A percentile compares a stretch with the other conserved stretches of the same genome.
Conservation (phyloP, 2,329 filamentous ascomycete genomes). For the Sclerotinia minor region DNA sequence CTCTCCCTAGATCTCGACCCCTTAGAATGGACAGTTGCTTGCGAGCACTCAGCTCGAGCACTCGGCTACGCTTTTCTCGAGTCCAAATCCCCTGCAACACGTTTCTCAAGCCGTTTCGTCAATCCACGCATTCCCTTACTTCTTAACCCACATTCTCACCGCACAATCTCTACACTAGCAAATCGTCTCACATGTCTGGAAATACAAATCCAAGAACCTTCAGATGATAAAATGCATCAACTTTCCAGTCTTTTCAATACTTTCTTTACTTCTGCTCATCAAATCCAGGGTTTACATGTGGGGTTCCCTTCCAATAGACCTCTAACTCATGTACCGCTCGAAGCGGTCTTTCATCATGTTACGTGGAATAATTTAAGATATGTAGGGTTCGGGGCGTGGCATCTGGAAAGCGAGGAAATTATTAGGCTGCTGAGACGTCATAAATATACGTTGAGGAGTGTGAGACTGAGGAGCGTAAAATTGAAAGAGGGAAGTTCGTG, state of each 20-base stretch:
- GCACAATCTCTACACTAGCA: constrained; percentile 52
- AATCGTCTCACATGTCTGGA: constrained; percentile 61
- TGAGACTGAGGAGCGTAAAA: constrained; percentile 61
- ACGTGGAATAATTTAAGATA: constrained; percentile 61
- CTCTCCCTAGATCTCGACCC: constrained; percentile 49
- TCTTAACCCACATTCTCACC: constrained; percentile 50
- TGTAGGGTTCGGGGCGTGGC: constrained; percentile 66
- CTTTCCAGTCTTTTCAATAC: constrained; percentile 58
- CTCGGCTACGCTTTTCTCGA: constrained; percentile 57
- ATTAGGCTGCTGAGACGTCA: constrained; percentile 58
- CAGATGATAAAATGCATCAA: constrained; percentile 55
- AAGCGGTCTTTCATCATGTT: constrained; percentile 62
- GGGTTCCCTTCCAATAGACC: constrained; percentile 56
- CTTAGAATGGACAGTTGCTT: constrained; percentile 62
- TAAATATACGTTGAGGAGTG: constrained; percentile 54
- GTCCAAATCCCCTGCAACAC: constrained; percentile 52
- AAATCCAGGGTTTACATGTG: constrained; percentile 63
- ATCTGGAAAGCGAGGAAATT: constrained; percentile 59
- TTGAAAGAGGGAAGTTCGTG: constrained; percentile 60
- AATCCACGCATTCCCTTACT: constrained; percentile 58
- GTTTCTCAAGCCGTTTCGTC: constrained; percentile 55
- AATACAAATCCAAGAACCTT: constrained; percentile 55
- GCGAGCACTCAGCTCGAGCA: constrained; percentile 59
- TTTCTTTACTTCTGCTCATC: constrained; percentile 59
- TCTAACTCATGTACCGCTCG: constrained; percentile 54